Percentiles rank a stretch among this genome's conserved stretches.
Evolutionary conservation across 768 basidiomycete species (phyloP).

Genomic region (Filobasidium floriforme): DNA sequence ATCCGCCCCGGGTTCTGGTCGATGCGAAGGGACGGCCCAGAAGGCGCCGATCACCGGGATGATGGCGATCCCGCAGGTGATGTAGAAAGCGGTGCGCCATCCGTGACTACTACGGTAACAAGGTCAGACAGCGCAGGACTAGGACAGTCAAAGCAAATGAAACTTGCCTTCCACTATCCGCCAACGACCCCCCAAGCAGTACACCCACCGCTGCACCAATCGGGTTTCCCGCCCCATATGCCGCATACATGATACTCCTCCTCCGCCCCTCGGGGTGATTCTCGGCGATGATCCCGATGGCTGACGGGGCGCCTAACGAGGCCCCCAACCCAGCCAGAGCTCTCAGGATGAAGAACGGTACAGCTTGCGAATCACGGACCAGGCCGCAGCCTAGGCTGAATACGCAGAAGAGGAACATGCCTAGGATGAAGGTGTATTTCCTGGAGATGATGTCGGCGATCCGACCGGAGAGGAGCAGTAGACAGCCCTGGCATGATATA

Average conservation of each 20-base stretch:
- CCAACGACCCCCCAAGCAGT: conserved; percentile 64
- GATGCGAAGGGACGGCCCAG: conserved; percentile 54
- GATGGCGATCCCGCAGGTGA: conserved; percentile 56
- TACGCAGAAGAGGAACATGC: conserved; percentile 52
- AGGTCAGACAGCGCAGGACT: not conserved
- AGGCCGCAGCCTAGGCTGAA: conserved; percentile 64
- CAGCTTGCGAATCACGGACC: conserved; percentile 53
- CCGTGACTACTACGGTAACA: not conserved
- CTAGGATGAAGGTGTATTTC: conserved; percentile 58
- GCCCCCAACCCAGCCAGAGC: conserved; percentile 73
- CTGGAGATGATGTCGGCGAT: conserved; percentile 54
- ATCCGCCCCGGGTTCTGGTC: conserved; percentile 48
- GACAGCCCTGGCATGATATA: conserved; percentile 56
- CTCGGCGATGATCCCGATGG: conserved; percentile 68
- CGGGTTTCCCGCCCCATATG: conserved; percentile 77
- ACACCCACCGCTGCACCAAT: conserved; percentile 67
- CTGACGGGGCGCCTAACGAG: conserved; percentile 66
- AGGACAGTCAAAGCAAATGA: not conserved
- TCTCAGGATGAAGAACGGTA: conserved; percentile 57
- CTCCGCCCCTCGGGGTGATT: conserved; percentile 62
- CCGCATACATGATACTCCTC: conserved; percentile 70
- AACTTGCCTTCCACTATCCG: conserved; percentile 49
- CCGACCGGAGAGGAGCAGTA: conserved; percentile 68
- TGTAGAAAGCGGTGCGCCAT: conserved; percentile 65
- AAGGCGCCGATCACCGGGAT: conserved; percentile 54